Base-by-base conservation (phyloP, 345 rosid species). In the Anacardium occidentale region DNA sequence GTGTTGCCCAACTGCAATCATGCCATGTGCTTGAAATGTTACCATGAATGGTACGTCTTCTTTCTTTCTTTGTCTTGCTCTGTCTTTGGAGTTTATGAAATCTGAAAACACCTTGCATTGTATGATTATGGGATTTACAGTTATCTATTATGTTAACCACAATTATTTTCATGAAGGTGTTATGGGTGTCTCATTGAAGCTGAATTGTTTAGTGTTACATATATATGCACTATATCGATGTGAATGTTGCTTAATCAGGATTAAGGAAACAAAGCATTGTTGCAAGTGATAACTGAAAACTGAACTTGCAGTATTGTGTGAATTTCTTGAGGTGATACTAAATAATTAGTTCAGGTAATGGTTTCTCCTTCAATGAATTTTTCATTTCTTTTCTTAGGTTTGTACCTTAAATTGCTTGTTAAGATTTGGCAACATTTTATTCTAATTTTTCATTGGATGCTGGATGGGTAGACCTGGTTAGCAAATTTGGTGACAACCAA, bases 1-100 rank as follows among this genome's bases (percentile, higher is more conserved):
- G 87, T 86, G 58, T 65, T 89, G 54, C 93, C 93, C 9, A 77
- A 79, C 81, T 89, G 93, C 85, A 79, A 73, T 76, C 93, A 89
- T 78, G 85, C 83, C 66, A 72, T 85, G 87, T 89, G 93, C 84
- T 76, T 86, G 83, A 85, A 81, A 79, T 89, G 93, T 75, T 89
- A 85, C 75, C 85, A 66, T 37, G 90, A 89, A 52, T 89, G 93
- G 93, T 89, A 85, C 7, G 50, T 66, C 66, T 44, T 34, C 59
- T 20, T 15, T 22, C 14, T 18, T 18, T 45, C 53, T 55, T 34
- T 20, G 9, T 37, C 42, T 37, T 37, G 9, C 7, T 37, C 42
- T 0, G 9, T 37, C 42, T 0, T 37, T 0, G 8, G 3, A 2
- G 25, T 48, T 17, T 72, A 25, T 65, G 47, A 17, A 54, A 32